Evolutionary conservation across 257 asterid species (phyloP).

Genomic region (Plectranthus barbatus): DNA sequence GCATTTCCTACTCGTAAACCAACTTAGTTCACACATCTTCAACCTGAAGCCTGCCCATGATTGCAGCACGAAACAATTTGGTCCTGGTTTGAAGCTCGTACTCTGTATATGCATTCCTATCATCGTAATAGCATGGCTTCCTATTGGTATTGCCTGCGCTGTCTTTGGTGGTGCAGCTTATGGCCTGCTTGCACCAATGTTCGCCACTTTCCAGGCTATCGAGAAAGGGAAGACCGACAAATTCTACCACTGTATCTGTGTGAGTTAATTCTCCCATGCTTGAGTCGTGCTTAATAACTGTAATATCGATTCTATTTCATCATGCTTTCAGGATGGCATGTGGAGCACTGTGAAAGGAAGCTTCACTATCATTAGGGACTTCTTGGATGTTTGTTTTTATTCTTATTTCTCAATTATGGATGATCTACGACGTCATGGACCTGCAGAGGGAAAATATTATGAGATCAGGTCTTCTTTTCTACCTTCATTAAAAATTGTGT

Average conservation of each 20-base stretch:
- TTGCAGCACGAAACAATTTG: slow-evolving; percentile 70
- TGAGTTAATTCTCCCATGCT: slow-evolving; percentile 23
- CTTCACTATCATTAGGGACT: slow-evolving; percentile 68
- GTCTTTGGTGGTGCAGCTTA: slow-evolving; percentile 67
- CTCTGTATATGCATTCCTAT: slow-evolving; percentile 37
- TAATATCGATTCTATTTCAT: background rate
- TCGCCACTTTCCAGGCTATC: slow-evolving; percentile 81
- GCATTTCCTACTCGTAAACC: background rate
- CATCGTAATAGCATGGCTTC: slow-evolving; percentile 50
- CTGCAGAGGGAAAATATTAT: slow-evolving; percentile 52
- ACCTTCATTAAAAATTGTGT: background rate
- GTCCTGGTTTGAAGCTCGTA: slow-evolving; percentile 62
- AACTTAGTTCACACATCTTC: background rate
- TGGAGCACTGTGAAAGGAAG: slow-evolving; percentile 62
- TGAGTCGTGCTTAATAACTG: background rate
- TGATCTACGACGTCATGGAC: slow-evolving; percentile 53
- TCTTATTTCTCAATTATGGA: slow-evolving; percentile 76
- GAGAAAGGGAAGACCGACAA: slow-evolving; percentile 59
- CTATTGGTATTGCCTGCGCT: slow-evolving; percentile 43
- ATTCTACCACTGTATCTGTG: slow-evolving; percentile 65
- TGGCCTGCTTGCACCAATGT: slow-evolving; percentile 72
- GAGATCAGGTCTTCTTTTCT: slow-evolving; percentile 64
- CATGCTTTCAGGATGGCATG: slow-evolving; percentile 75
- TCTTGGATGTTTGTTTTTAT: slow-evolving; percentile 58
- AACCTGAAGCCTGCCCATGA: background rate